Evolutionary conservation across 768 basidiomycete genomes (phyloP).

Genomic region (Leccinum subtestaceum): DNA sequence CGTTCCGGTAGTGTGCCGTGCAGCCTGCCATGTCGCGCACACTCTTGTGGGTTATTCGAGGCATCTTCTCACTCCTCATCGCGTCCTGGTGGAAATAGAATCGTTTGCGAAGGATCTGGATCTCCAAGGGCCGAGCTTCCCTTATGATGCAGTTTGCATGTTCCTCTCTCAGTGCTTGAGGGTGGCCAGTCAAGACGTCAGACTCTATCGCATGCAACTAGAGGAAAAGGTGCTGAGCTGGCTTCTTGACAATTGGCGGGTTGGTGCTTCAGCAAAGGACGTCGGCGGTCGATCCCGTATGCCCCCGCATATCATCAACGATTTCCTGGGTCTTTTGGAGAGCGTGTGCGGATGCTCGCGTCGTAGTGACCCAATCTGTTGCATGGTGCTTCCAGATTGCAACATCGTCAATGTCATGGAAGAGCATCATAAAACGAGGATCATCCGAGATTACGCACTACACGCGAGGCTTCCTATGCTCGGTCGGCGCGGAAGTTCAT

Average conservation of each 20-base stretch:
- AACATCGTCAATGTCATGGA: conserved; percentile 57
- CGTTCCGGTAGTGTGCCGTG: conserved; percentile 66
- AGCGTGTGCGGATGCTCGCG: conserved; percentile 57
- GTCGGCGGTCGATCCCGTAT: conserved; percentile 39
- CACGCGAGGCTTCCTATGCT: conserved; percentile 57
- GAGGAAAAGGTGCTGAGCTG: conserved; percentile 84
- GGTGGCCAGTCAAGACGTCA: conserved; percentile 76
- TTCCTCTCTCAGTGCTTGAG: conserved; percentile 71
- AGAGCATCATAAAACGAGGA: conserved; percentile 52
- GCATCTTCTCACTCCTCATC: conserved; percentile 50
- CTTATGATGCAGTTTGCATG: conserved; percentile 86
- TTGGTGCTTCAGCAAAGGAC: conserved; percentile 39
- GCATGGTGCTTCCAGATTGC: conserved; percentile 67
- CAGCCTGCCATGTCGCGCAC: conserved; percentile 71
- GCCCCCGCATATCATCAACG: conserved; percentile 53
- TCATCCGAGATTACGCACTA: conserved; percentile 71
- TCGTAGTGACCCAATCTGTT: conserved; percentile 43
- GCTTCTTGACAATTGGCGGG: conserved; percentile 71
- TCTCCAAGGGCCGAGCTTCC: conserved; percentile 84
- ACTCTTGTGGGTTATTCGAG: conserved; percentile 47
- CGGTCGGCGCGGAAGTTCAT: conserved; percentile 10
- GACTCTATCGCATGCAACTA: conserved; percentile 80
- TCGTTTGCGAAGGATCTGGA: conserved; percentile 77
- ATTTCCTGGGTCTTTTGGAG: conserved; percentile 63
- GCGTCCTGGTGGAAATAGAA: conserved; percentile 72